Evolutionary conservation across 176 grass and related monocot genomes (phyloP), one percentile per base, ranked within the genome.

Genomic region (Ensete ventricosum): DNA sequence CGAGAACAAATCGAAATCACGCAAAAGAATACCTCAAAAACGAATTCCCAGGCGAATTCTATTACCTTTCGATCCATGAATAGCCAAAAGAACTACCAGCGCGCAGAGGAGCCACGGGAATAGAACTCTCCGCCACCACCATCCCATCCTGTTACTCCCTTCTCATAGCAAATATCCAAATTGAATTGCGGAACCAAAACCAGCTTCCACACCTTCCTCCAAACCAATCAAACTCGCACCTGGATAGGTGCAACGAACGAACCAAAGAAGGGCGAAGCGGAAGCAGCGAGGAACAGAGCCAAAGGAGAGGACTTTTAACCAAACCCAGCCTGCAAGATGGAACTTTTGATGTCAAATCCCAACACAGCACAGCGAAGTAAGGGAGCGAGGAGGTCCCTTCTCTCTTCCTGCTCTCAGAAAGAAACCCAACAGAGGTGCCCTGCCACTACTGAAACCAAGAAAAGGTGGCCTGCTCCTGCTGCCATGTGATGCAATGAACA

Each of bases 61-160:
- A 20, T 51, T 70, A 74, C 72, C 72, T 74, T 57, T 73, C 9
- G 71, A 73, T 73, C 71, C 71, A 55, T 27, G 14, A 27, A 73
- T 11, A 17, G 71, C 52, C 22, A 55, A 9, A 73, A 73, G 71
- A 25, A 73, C 34, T 9, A 73, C 21, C 71, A 73, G 71, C 21
- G 24, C 20, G 71, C 52, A 53, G 51, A 73, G 23, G 27, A 55
- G 22, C 52, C 22, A 29, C 23, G 22, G 52, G 12, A 14, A 73
- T 14, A 73, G 21, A 55, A 55, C n/a, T 27, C 55, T 73, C 51
- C 20, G 20, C 24, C 52, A 52, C 11, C 71, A 69, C 8, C 67
- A 21, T 27, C 52, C 53, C 71, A 29, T 55, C 71, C 71, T 53
- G 11, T 11, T 73, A 14, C 52, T 73, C 52, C 52, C 24, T 27